These are phyloP conservation scores for Microascus cirrosus DNA, from an alignment of 2,329 filamentous ascomycete species.

Conservation along the genomic window DNA sequence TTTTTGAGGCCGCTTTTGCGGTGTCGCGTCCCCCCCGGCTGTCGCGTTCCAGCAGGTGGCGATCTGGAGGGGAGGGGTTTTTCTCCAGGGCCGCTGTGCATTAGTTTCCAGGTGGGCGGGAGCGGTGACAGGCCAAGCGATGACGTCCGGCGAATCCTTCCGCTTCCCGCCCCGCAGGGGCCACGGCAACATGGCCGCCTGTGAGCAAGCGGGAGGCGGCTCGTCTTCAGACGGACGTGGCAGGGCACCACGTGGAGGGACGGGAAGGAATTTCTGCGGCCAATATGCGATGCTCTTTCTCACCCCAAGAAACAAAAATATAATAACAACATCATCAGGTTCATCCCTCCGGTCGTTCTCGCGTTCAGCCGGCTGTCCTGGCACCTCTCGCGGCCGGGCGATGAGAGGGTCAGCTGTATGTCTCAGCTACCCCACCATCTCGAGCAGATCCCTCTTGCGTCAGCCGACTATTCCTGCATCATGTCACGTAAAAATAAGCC, in stretches of 20 bases:
- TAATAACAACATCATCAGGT: neutral
- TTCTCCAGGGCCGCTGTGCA: neutral
- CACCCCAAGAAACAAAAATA: neutral
- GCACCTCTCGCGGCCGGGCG: neutral
- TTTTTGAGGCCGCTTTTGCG: neutral
- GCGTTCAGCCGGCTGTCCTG: neutral
- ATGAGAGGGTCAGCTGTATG: neutral
- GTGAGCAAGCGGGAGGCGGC: neutral
- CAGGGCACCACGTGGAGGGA: constrained; percentile 1
- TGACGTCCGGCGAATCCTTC: neutral
- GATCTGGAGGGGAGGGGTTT: too few species aligned
- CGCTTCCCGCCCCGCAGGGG: neutral
- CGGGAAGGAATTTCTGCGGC: constrained; percentile 1
- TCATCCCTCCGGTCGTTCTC: neutral
- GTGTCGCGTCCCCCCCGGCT: neutral
- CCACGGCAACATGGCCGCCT: constrained; percentile 1
- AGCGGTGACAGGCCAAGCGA: neutral
- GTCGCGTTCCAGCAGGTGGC: neutral
- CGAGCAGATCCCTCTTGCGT: neutral
- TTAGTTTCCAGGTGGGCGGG: neutral
- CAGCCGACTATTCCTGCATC: neutral
- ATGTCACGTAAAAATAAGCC: neutral
- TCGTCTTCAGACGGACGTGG: neutral
- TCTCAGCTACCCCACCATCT: neutral
- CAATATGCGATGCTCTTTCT: neutral